phyloP scores from a whole-genome alignment of 2,329 filamentous ascomycete species.

The Eutypella sp. region DNA sequence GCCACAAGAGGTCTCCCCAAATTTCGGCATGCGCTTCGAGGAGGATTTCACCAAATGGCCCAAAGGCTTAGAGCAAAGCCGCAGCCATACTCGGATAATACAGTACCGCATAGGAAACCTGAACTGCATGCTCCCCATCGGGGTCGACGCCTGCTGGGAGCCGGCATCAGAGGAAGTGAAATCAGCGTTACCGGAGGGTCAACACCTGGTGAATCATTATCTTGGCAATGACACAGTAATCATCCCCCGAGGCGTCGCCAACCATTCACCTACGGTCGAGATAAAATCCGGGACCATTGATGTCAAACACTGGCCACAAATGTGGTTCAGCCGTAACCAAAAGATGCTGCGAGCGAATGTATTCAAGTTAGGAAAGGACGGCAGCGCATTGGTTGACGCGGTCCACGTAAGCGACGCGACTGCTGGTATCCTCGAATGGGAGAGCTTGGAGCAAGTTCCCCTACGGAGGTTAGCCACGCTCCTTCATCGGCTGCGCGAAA shows the following conservation, averaged over 20 bases:
- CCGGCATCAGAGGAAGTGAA: neutral
- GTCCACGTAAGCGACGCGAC: neutral
- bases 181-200: neutral
- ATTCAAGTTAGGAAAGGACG: neutral
- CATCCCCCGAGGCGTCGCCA: neutral
- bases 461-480: neutral
- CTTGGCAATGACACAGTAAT: too few relatives aligned
- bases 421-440: neutral
- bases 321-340: neutral
- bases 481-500: neutral
- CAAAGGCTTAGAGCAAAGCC: neutral
- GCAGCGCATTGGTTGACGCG: neutral
- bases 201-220: neutral
- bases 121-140: neutral
- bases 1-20: neutral
- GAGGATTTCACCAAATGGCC: neutral
- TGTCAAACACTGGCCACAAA: neutral
- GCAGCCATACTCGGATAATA: neutral
- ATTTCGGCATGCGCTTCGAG: neutral
- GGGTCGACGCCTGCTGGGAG: neutral
- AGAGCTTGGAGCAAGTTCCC: neutral
- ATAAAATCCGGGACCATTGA: neutral
- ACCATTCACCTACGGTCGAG: neutral
- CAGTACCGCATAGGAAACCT: neutral
- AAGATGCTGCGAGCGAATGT: neutral